These are phyloP conservation scores for Alternaria longipes DNA, from an alignment of 2,329 filamentous ascomycete species.

Conservation along the genomic window DNA sequence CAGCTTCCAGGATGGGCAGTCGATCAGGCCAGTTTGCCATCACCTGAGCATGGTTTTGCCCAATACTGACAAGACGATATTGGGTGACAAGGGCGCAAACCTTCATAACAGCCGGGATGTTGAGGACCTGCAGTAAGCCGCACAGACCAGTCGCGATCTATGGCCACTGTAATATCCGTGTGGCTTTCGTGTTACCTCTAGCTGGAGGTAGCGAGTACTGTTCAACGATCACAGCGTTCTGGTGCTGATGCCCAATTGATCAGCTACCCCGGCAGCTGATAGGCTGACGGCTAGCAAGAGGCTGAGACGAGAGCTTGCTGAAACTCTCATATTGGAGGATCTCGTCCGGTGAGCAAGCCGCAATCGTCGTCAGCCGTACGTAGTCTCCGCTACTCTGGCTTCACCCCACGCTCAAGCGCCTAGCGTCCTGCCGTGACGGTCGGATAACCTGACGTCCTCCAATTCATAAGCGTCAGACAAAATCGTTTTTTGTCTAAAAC, in stretches of 20 bases:
- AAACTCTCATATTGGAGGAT: not conserved
- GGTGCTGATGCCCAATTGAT: not conserved
- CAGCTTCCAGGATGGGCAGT: not conserved
- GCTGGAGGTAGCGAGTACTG: not conserved
- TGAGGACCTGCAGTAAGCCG: not conserved
- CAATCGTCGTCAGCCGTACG: not conserved
- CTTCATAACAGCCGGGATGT: not conserved
- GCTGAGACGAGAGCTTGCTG: not conserved
- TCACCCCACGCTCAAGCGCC: not conserved
- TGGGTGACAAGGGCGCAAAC: not conserved
- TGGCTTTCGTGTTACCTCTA: not conserved
- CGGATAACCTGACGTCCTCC: not conserved
- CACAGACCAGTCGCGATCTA: not conserved
- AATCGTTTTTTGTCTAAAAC: not conserved
- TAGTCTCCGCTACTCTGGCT: conserved; percentile 2
- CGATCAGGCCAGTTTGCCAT: not conserved
- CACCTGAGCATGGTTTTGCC: not conserved
- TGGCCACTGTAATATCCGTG: not conserved
- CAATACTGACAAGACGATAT: not conserved
- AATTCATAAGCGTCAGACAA: not conserved
- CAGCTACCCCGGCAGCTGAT: not conserved
- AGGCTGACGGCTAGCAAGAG: not conserved
- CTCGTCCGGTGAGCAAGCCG: not conserved
- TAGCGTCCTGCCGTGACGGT: not conserved
- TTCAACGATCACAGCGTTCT: not conserved